These are phyloP conservation scores for Coffea humblotiana DNA, from an alignment of 305 asterid species.

Conservation along the genomic window DNA sequence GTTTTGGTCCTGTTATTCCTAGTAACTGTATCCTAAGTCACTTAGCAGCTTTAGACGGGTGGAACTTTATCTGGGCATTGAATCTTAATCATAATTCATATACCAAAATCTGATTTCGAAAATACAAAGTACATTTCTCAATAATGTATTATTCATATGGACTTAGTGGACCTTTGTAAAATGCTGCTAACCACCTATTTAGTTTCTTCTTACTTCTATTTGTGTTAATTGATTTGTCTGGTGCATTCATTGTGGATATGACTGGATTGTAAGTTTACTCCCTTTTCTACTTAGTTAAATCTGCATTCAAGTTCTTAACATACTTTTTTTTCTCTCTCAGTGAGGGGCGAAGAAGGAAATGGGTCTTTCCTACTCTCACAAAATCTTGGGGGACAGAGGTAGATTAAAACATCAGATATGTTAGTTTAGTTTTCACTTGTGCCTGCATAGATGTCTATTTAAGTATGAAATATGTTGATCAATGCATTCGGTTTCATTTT, in stretches of 20 bases:
- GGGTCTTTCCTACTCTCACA: conserved; percentile 85
- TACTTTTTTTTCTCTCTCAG: conserved; percentile 40
- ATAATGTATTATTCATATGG: not conserved
- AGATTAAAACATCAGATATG: conserved; percentile 22
- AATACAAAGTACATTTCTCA: not conserved
- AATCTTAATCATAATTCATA: not conserved
- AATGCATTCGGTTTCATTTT: not conserved
- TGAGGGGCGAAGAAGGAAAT: conserved; percentile 94
- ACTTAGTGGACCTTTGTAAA: not conserved
- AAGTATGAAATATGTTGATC: not conserved
- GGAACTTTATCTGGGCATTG: not conserved
- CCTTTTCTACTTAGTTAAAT: not conserved
- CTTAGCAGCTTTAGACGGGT: not conserved
- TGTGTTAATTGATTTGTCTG: not conserved
- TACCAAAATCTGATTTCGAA: not conserved
- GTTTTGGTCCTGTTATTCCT: not conserved
- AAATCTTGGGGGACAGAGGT: conserved; percentile 53
- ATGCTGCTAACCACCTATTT: no score
- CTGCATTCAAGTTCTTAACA: not conserved
- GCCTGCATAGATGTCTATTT: not conserved
- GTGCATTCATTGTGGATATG: not conserved
- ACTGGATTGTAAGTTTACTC: not conserved
- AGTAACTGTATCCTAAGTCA: not conserved
- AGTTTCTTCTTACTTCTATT: not conserved
- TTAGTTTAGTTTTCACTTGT: not conserved